Percentiles rank a stretch among this genome's conserved stretches.
Evolutionary conservation across 106 monocot species (phyloP).

Genomic region (Dioscorea alata): DNA sequence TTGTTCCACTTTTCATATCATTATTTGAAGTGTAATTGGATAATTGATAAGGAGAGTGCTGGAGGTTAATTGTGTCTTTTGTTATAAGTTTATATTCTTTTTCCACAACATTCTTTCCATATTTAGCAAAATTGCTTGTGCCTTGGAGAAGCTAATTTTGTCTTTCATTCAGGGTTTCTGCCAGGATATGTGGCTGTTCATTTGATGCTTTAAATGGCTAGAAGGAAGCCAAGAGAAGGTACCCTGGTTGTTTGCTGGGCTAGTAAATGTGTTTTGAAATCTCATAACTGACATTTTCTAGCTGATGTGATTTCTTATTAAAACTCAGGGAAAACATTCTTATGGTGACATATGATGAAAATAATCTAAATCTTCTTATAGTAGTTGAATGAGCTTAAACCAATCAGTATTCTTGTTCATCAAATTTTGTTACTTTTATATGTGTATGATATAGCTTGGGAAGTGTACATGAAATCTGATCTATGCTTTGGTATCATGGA

Average conservation of each 20-base stretch:
- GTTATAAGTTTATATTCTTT: background rate
- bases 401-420: background rate
- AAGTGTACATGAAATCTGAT: constrained; percentile 1
- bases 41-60: too few species aligned
- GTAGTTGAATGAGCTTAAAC: background rate
- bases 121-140: constrained; percentile 2
- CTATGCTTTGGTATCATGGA: constrained; percentile 2
- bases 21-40: background rate
- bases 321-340: background rate
- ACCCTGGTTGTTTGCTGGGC: constrained; percentile 81
- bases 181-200: constrained; percentile 44
- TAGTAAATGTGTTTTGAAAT: constrained; percentile 33
- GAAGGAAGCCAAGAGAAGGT: constrained; percentile 85
- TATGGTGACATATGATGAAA: constrained; percentile 1
- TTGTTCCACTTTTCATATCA: background rate
- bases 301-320: constrained; percentile 1
- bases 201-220: constrained; percentile 67
- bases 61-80: too few species aligned
- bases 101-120: background rate
- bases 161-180: constrained; percentile 88
- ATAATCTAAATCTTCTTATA: background rate
- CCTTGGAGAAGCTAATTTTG: constrained; percentile 61
- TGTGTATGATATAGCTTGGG: background rate
- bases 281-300: constrained; percentile 19
- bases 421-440: background rate